Evolutionary conservation across 2,329 filamentous ascomycete genomes (phyloP).

Genomic region (Colletotrichum sp.): DNA sequence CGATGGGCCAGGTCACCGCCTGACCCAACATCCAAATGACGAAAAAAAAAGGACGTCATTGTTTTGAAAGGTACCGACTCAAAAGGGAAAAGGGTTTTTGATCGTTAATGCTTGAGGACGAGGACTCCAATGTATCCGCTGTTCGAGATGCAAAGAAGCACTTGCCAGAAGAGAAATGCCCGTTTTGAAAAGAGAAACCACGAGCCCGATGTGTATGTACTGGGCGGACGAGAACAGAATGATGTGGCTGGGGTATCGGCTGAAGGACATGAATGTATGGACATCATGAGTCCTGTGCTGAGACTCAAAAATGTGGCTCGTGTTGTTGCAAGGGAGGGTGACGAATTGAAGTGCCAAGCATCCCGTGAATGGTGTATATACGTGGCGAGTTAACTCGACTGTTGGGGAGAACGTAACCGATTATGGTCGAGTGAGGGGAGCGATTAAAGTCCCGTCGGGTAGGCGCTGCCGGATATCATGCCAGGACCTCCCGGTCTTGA

Average conservation of each 20-base stretch:
- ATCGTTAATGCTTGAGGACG: background rate
- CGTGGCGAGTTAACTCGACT: conserved; percentile 13
- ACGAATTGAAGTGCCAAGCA: conserved; percentile 18
- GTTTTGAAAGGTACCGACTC: background rate
- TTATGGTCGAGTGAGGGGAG: conserved; percentile 9
- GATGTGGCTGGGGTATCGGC: conserved; percentile 16
- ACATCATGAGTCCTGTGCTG: conserved; percentile 16
- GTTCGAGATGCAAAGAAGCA: conserved; percentile 12
- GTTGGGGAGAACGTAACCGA: background rate
- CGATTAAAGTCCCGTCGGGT: conserved; percentile 43
- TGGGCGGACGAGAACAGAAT: conserved; percentile 15
- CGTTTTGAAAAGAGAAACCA: conserved; percentile 1
- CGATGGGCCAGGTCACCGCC: background rate
- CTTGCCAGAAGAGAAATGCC: conserved; percentile 10
- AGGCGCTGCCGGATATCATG: conserved; percentile 59
- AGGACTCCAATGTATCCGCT: conserved; percentile 7
- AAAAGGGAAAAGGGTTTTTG: background rate
- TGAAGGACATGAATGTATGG: conserved; percentile 11
- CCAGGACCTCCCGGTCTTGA: conserved; percentile 37
- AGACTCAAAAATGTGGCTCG: conserved; percentile 17
- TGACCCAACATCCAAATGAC: background rate
- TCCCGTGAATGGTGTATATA: conserved; percentile 9
- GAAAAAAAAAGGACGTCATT: background rate
- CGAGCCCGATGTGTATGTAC: conserved; percentile 19
- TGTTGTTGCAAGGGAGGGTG: conserved; percentile 11